Evolutionary conservation across 208 protist genomes (phyloP).

Genomic region (Wallacemonas sp.): DNA sequence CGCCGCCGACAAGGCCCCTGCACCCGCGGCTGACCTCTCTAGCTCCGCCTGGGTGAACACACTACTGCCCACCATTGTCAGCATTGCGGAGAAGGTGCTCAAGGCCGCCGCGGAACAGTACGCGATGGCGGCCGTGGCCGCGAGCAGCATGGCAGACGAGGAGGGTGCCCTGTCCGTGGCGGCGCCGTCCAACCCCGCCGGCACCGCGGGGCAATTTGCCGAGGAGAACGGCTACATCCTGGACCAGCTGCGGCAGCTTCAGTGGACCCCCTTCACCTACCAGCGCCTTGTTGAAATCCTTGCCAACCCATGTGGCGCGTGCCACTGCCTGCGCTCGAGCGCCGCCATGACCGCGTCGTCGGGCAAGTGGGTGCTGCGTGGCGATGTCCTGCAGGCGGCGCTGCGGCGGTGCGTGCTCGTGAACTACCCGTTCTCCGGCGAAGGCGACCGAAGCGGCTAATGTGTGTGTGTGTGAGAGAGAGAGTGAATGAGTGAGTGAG

Average conservation of each 20-base stretch:
- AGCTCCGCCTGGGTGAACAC: conserved; percentile 7
- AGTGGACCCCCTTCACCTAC: conserved; percentile 73
- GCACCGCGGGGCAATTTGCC: conserved; percentile 52
- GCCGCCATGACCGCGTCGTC: conserved; percentile 14
- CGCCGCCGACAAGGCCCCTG: background rate
- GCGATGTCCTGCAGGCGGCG: conserved; percentile 68
- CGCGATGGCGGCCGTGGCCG: background rate
- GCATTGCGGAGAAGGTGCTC: conserved; percentile 56
- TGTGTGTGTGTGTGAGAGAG: background rate
- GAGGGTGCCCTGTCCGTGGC: background rate
- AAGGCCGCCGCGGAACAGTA: conserved; percentile 47
- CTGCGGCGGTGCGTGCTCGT: conserved; percentile 79
- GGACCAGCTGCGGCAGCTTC: conserved; percentile 64
- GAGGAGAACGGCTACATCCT: conserved; percentile 85
- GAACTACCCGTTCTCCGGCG: conserved; percentile 41
- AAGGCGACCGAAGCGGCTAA: conserved; percentile 2
- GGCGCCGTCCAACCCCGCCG: conserved; percentile 26
- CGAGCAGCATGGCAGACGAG: background rate
- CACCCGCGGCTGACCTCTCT: background rate
- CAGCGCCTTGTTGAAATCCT: conserved; percentile 78
- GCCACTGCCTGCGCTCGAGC: conserved; percentile 7
- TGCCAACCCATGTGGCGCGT: conserved; percentile 42
- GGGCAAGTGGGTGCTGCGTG: conserved; percentile 45
- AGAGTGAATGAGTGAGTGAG: too few species aligned
- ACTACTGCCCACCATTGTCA: conserved; percentile 25